Base-by-base conservation (phyloP, 306 rosid genomes). In the Medicago lupulina region DNA sequence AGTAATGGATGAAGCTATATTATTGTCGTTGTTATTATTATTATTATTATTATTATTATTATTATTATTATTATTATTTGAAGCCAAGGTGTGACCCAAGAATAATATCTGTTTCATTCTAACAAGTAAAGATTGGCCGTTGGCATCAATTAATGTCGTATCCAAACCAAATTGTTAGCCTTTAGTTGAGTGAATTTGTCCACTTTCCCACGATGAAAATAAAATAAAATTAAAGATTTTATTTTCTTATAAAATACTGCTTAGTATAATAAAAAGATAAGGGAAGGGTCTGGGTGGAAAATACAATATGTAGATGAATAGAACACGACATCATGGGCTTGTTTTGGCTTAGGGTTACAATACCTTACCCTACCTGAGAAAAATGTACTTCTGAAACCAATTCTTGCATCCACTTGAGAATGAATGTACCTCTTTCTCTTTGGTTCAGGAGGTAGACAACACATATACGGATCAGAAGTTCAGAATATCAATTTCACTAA, bases 91-190 rank as follows among this genome's bases (percentile, higher is more conserved):
- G 39, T 15, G 47, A 18, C 47, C 31, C 67, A 34, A 62, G 59
- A 43, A 40, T 55, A 65, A 66, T 66, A 54, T 64, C 12, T 31
- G 54, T 16, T 72, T 13, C 51, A 9, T 53, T 49, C 16, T 17
- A 40, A 63, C 50, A 36, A 40, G 6, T 5, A 53, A 44, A 5
- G 73, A 23, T 68, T 68, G 46, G 74, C n/a, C 60, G 46, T 44
- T 67, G 38, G 68, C 16, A 7, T 53, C 73, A 54, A 76, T 67
- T 59, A 64, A 75, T 64, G 66, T 21, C 74, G 23, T 17, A 75
- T 40, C 31, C 67, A 66, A 66, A 76, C 59, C 58, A 66, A 39
- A 21, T 66, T 53, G 53, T 62, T 58, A 18, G 64, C 12, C 7
- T 23, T 58, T 11, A 58, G 9, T 58, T 13, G 34, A 53, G 60